These are phyloP conservation scores for Cyclotella atomus DNA, from an alignment of 108 stramenopile species.

Conservation along the genomic window DNA sequence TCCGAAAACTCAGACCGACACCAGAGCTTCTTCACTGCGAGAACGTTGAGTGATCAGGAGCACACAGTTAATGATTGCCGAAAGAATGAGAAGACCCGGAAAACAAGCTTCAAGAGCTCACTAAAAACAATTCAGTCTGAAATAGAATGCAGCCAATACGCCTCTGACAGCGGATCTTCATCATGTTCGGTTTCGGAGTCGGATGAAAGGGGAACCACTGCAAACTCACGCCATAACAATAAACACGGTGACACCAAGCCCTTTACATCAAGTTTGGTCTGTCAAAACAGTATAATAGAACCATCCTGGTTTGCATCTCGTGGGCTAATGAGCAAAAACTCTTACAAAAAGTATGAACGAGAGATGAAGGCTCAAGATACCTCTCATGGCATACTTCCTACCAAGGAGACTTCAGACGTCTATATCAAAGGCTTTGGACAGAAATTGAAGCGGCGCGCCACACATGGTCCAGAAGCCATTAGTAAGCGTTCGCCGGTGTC, in stretches of 20 bases:
- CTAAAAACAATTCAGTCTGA: too few relatives aligned
- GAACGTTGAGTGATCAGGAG: too few relatives aligned
- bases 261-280: neutral
- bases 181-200: neutral
- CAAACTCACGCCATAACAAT: neutral
- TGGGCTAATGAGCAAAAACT: conserved; percentile 1
- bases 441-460: neutral
- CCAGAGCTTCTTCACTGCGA: too few relatives aligned
- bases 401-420: neutral
- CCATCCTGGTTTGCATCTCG: neutral
- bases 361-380: neutral
- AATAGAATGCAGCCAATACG: too few relatives aligned
- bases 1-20: too few relatives aligned
- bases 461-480: neutral
- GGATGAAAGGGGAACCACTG: neutral
- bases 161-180: too few relatives aligned
- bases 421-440: neutral
- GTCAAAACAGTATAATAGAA: neutral
- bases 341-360: neutral
- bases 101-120: too few relatives aligned
- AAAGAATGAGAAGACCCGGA: too few relatives aligned
- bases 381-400: neutral
- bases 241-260: neutral
- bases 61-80: too few relatives aligned
- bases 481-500: neutral